phyloP scores from a whole-genome alignment of 192 early-diverging fungal genomes.

The Radiomyces spectabilis region DNA sequence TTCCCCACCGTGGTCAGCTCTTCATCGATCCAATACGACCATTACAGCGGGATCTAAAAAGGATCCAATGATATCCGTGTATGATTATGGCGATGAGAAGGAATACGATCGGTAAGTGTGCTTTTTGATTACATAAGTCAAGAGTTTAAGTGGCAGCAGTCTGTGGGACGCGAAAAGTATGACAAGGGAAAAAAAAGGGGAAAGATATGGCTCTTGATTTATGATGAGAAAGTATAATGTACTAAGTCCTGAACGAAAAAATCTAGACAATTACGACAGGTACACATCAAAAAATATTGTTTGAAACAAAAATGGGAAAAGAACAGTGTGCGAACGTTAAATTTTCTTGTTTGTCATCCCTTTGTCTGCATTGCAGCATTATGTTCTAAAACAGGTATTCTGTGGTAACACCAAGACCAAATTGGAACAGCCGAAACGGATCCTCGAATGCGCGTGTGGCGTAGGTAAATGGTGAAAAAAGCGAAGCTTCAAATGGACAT shows the following conservation, averaged over 20 bases:
- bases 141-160: no score
- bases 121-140: no score
- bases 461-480: not conserved
- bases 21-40: not conserved
- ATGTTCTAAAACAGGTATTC: constrained; percentile 19
- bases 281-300: constrained; percentile 1
- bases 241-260: not conserved
- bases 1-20: not conserved
- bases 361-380: constrained; percentile 10
- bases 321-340: not conserved
- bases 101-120: constrained; percentile 16
- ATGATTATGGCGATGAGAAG: constrained; percentile 14
- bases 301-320: not conserved
- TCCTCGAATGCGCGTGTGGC: constrained; percentile 13
- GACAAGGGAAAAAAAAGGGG: no score
- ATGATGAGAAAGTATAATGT: no score
- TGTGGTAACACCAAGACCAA: not conserved
- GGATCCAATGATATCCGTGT: no score
- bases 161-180: no score
- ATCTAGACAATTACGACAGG: constrained; percentile 18
- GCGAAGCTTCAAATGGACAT: no score
- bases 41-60: no score
- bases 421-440: not conserved
- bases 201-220: no score
- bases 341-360: not conserved